Percentiles rank a stretch among this genome's conserved stretches.
These are phyloP conservation scores for Suillus occidentalis DNA, from an alignment of 768 basidiomycete genomes.

Conservation along the genomic window DNA sequence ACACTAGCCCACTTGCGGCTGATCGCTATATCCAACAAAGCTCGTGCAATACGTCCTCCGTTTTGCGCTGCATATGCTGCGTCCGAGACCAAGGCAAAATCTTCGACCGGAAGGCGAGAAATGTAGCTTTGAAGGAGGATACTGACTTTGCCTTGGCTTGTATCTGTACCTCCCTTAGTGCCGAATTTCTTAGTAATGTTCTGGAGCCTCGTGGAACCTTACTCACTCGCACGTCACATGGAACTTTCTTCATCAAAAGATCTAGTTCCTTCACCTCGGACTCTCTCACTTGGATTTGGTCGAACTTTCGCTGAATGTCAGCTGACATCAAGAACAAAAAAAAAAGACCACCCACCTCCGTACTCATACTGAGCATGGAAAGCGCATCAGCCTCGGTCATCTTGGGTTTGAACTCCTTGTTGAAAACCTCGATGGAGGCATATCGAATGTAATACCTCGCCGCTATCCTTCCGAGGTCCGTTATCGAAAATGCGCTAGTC, in stretches of 20 bases:
- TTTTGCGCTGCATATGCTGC: conserved; percentile 94
- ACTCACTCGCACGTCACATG: conserved; percentile 79
- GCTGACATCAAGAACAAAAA: background rate
- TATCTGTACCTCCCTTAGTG: conserved; percentile 60
- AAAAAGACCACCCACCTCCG: conserved; percentile 61
- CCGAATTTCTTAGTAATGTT: background rate
- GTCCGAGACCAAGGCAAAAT: conserved; percentile 96
- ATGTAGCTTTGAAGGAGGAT: conserved; percentile 91
- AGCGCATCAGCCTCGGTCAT: conserved; percentile 96
- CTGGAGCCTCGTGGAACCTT: background rate
- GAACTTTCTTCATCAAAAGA: conserved; percentile 61
- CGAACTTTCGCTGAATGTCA: conserved; percentile 55
- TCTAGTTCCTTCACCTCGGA: conserved; percentile 85
- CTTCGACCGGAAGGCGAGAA: conserved; percentile 76
- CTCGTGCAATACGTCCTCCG: conserved; percentile 90
- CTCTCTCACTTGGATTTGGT: conserved; percentile 93
- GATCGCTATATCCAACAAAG: conserved; percentile 91
- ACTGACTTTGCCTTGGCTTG: conserved; percentile 85
- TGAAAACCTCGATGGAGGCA: conserved; percentile 85
- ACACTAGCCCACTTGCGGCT: conserved; percentile 90
- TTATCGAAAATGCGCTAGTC: conserved; percentile 63
- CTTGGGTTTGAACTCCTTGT: conserved; percentile 65
- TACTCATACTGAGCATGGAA: conserved; percentile 82
- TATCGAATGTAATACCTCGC: conserved; percentile 94
- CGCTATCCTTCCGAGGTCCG: conserved; percentile 94